phyloP scores from a whole-genome alignment of 2,329 filamentous ascomycete genomes.

The Geosmithia flava region DNA sequence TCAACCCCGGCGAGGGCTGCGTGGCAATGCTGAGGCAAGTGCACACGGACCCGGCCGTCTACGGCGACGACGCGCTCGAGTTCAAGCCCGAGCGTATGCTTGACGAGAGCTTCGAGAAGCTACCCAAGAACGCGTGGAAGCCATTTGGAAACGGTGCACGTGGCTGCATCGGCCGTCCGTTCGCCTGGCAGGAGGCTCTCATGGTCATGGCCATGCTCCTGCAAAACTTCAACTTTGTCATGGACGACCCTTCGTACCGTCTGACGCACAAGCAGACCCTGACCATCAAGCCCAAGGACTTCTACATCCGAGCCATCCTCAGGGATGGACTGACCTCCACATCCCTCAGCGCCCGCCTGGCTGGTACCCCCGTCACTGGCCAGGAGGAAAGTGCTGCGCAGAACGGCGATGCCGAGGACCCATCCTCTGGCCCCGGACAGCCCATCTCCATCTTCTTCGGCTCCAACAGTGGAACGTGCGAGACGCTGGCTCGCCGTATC shows the following conservation, averaged over 20 bases:
- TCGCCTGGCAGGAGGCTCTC: slow-evolving; percentile 6
- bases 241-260: slow-evolving; percentile 37
- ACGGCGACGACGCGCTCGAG: slow-evolving; percentile 32
- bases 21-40: slow-evolving; percentile 30
- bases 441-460: slow-evolving; percentile 58
- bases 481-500: slow-evolving; percentile 52
- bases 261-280: slow-evolving; percentile 38
- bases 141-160: slow-evolving; percentile 6
- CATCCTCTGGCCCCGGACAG: slow-evolving; percentile 18
- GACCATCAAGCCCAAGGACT: slow-evolving; percentile 48
- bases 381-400: not conserved
- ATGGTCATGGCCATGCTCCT: slow-evolving; percentile 36
- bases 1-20: slow-evolving; percentile 31
- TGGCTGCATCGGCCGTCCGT: slow-evolving; percentile 5
- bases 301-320: slow-evolving; percentile 44
- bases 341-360: slow-evolving; percentile 1
- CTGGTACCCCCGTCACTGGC: not conserved
- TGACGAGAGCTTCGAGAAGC: slow-evolving; percentile 30
- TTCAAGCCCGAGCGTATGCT: slow-evolving; percentile 53
- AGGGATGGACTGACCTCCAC: slow-evolving; percentile 24
- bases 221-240: slow-evolving; percentile 54
- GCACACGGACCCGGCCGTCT: slow-evolving; percentile 44
- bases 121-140: slow-evolving; percentile 3
- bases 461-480: slow-evolving; percentile 64
- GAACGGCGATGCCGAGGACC: not conserved